Evolutionary conservation across 306 rosid genomes (phyloP), one percentile per base, ranked within the genome.

Genomic region (Ormosia emarginata): DNA sequence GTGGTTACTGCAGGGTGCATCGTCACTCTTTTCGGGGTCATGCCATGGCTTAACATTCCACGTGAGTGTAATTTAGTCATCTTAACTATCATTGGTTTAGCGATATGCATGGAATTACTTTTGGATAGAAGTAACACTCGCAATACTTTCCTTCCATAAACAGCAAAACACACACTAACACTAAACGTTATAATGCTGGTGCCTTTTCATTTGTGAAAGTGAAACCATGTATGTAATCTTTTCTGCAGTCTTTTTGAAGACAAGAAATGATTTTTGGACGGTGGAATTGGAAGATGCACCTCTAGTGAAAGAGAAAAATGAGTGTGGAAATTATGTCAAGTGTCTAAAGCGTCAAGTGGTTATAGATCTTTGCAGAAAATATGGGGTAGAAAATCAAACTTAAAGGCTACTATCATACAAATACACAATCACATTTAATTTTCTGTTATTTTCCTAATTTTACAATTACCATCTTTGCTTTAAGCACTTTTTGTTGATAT

Each of bases 41-140:
- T 89, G 92, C 90, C 97, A 0, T 90, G 93, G 90, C 90, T 90
- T 13, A 89, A 87, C 64, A 89, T 89, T 71, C 91, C 88, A 4
- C 76, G 85, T 86, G 14, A 79, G 89, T 65, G 2, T 49, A 72
- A 50, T 43, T 58, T 12, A 30, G 34, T 63, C n/a, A 18, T 61
- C 24, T 81, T 30, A 40, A 46, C 13, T 3, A 18, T 39, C 8
- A 15, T 11, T 74, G 40, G 41, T 58, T 66, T 52, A 5, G 12
- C 40, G n/a, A 47, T 12, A 40, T 74, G 40, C 8, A 0, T 12
- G 30, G 4, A 5, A 3, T 40, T 56, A 7, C 24, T 56, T 36
- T 57, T 55, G 77, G 39, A 34, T 33, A 62, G 2, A 65, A 36
- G 17, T 11, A 34, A 36, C 44, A 11, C 7, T 63, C 7, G 59